These are phyloP conservation scores for Chaetomidium leptoderma DNA, from an alignment of 495 filamentous ascomycete genomes.

Conservation along the genomic window DNA sequence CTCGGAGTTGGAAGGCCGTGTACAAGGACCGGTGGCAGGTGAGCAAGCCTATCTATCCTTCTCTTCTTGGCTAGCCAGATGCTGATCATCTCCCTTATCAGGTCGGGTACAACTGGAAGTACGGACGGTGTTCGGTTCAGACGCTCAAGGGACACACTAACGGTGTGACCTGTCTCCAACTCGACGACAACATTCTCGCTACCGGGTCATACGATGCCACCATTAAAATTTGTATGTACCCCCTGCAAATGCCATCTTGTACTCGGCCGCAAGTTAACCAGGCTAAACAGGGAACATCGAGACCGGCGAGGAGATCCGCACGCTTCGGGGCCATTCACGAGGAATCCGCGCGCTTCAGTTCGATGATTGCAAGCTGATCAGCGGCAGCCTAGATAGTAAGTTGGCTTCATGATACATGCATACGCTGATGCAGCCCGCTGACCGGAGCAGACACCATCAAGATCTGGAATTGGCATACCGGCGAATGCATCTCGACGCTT, in stretches of 20 bases:
- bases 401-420: background rate
- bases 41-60: conserved; percentile 25
- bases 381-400: conserved; percentile 32
- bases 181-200: conserved; percentile 86
- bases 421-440: background rate
- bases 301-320: conserved; percentile 77
- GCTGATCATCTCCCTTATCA: conserved; percentile 50
- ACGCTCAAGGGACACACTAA: conserved; percentile 86
- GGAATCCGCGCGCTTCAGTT: conserved; percentile 90
- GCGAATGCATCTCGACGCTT: conserved; percentile 77
- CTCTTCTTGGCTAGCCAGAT: too few relatives aligned
- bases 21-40: conserved; percentile 34
- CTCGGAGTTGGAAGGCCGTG: conserved; percentile 82
- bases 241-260: background rate
- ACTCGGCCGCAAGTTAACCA: background rate
- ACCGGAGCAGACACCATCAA: conserved; percentile 55
- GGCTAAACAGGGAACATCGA: conserved; percentile 63
- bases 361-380: conserved; percentile 69
- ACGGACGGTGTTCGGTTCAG: conserved; percentile 77
- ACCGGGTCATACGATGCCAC: conserved; percentile 94
- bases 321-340: conserved; percentile 71
- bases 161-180: conserved; percentile 93
- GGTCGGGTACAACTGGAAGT: conserved; percentile 93
- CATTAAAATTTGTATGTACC: conserved; percentile 72
- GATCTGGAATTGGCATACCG: conserved; percentile 96